Base-by-base conservation (phyloP, 805 yeast species). In the Wickerhamomyces ciferrii region DNA sequence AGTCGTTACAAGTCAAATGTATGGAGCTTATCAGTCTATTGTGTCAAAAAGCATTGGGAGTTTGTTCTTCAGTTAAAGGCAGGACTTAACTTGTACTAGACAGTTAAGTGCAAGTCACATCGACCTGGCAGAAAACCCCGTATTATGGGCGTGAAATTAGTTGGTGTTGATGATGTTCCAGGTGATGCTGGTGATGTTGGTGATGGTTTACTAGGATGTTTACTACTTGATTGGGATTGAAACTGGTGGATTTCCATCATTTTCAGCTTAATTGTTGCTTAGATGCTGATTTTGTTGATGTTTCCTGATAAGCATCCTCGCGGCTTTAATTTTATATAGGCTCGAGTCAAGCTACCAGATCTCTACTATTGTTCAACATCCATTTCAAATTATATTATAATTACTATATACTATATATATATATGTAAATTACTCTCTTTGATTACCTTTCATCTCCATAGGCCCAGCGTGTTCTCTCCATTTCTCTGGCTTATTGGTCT, bases 401-500 rank as follows among this genome's bases (percentile, higher is more conserved):
- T n/a, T 6, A 23, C 25, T 23, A 23, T 23, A 6, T 23, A 23
- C 31, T 27, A 27, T 27, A 5, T 27, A 27, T 14, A 7, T 27
- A 27, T 27, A 5, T 27, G 11, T 14, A 7, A 4, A 7, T 27
- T 14, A 27, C 11, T 27, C 27, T 27, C 31, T 27, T 27, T 27
- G 31, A 13, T 10, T 27, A 15, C 18, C 35, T 13, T 31, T 31
- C 7, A 31, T 9, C 10, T 31, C 35, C 35, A 31, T n/a, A 31
- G 35, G 37, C 4, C 37, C 37, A 5, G 73, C 53, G 50, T 75
- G 79, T 45, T 68, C 64, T 61, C 81, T 82, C 92, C 92, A 86
- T 9, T 83, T 84, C 36, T 64, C 62, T 43, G 88, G 88, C 67
- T 83, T 84, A 48, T 69, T 62, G 58, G 79, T 59, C 41, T 73